Conservation (phyloP, 148 eudicot species). For the Cornus florida region DNA sequence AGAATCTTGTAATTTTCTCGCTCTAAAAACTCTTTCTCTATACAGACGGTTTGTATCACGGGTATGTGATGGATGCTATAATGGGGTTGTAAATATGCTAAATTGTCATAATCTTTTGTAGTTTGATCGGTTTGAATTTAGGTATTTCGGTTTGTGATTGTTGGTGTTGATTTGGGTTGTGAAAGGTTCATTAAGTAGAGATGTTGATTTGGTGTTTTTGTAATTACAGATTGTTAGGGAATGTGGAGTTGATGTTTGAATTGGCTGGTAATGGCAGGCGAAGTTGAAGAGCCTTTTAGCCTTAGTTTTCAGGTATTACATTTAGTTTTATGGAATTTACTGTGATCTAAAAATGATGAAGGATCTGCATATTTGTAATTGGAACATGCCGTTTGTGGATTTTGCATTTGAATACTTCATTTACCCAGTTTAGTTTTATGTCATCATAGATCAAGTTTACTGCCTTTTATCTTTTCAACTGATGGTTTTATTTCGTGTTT, state of each 20-base stretch:
- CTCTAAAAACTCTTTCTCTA: not conserved
- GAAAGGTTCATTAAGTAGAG: not conserved
- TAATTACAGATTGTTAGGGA: slow-evolving; percentile 1
- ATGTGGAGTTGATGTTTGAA: slow-evolving; percentile 11
- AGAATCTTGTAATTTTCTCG: not conserved
- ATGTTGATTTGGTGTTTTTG: not conserved
- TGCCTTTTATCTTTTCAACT: not conserved
- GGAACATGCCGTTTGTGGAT: too few species aligned
- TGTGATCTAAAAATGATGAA: not conserved
- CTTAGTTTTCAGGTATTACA: slow-evolving; percentile 47
- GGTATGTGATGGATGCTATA: not conserved
- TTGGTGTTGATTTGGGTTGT: not conserved
- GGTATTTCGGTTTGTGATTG: not conserved
- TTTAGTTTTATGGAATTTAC: not conserved
- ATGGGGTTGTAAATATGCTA: slow-evolving; percentile 1
- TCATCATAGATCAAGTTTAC: not conserved
- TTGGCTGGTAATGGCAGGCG: slow-evolving; percentile 46
- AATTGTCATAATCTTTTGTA: not conserved
- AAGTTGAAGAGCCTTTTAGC: slow-evolving; percentile 47
- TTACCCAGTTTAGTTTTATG: not conserved
- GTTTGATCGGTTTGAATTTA: too few species aligned
- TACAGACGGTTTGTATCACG: not conserved
- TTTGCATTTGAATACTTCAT: not conserved
- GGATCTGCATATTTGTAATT: not conserved
- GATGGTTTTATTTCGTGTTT: not conserved